Percentiles rank a stretch among this genome's conserved stretches.
These are phyloP conservation scores for Pseudotsuga menziesii DNA, from an alignment of 75 land plant species.

Conservation along the genomic window DNA sequence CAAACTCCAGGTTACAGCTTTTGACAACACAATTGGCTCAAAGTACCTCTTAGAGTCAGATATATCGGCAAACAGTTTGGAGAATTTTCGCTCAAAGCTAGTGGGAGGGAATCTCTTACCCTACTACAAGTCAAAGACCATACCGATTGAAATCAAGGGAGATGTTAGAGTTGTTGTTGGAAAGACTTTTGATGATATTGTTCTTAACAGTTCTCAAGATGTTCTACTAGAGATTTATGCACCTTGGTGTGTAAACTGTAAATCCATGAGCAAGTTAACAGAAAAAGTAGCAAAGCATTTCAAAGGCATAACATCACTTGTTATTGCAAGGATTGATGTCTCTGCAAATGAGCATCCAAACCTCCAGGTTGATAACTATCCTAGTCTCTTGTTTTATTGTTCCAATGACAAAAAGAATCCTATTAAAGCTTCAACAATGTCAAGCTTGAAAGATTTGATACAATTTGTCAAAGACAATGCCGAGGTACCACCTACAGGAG, in stretches of 20 bases:
- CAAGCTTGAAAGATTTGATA: slow-evolving; percentile 47
- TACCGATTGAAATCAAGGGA: slow-evolving; percentile 52
- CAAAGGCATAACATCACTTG: slow-evolving; percentile 53
- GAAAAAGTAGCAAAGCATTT: slow-evolving; percentile 81
- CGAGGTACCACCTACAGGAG: slow-evolving; percentile 79
- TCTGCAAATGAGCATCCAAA: slow-evolving; percentile 82
- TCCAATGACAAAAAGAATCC: slow-evolving; percentile 57
- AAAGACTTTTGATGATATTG: slow-evolving; percentile 73
- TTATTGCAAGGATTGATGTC: slow-evolving; percentile 82
- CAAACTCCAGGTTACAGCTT: slow-evolving; percentile 83
- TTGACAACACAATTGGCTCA: slow-evolving; percentile 63
- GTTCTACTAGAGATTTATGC: slow-evolving; percentile 87
- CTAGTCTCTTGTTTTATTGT: slow-evolving; percentile 67
- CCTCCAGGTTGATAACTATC: slow-evolving; percentile 61
- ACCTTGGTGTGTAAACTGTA: slow-evolving; percentile 87
- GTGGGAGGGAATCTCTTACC: slow-evolving; percentile 36
- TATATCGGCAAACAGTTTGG: slow-evolving; percentile 39
- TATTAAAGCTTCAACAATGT: slow-evolving; percentile 47
- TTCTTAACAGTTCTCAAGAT: slow-evolving; percentile 62
- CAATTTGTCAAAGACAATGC: slow-evolving; percentile 29
- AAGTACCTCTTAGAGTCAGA: slow-evolving; percentile 75
- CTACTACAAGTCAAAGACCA: slow-evolving; percentile 71
- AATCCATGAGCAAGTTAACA: slow-evolving; percentile 61
- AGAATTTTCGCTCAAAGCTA: slow-evolving; percentile 73
- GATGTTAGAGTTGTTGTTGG: slow-evolving; percentile 73